Evolutionary conservation across 495 filamentous ascomycete species (phyloP).

Genomic region (Hyaloscypha hepaticicola): DNA sequence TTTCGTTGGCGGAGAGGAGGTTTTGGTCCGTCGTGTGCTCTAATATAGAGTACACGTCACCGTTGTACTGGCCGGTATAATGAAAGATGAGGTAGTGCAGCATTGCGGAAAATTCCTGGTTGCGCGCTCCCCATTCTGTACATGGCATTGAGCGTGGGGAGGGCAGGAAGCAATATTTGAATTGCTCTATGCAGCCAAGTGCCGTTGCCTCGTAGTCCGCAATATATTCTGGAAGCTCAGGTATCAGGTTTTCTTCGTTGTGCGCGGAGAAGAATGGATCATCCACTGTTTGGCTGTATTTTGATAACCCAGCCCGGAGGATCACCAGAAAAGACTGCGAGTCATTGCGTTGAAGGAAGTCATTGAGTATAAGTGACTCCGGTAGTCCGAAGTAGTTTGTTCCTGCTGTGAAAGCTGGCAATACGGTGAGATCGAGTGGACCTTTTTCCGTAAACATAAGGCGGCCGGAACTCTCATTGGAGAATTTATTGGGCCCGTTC

Average conservation of each 20-base stretch:
- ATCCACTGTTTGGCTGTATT: not conserved
- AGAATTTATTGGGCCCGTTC: not conserved
- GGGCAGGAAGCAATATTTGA: not conserved
- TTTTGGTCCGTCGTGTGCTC: not conserved
- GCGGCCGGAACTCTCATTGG: not conserved
- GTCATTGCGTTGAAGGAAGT: not conserved
- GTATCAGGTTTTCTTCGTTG: not conserved
- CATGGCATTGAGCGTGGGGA: not conserved
- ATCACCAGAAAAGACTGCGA: not conserved
- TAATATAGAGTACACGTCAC: not conserved
- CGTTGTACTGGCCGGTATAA: not conserved
- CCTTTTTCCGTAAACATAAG: not conserved
- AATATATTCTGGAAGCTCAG: not conserved
- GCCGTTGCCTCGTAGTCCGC: conserved; percentile 4
- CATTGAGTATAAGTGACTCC: not conserved
- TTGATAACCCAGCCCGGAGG: not conserved
- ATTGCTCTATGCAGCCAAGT: conserved; percentile 13
- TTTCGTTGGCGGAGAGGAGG: too few relatives aligned
- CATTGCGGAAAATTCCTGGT: not conserved
- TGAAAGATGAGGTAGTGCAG: not conserved
- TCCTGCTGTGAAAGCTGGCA: not conserved
- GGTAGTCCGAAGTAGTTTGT: too few relatives aligned
- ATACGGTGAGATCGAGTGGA: not conserved
- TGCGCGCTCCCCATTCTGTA: not conserved
- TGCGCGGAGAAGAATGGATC: conserved; percentile 6